Evolutionary conservation across 2,329 filamentous ascomycete species (phyloP).

Genomic region (Ophiostoma perfectum): DNA sequence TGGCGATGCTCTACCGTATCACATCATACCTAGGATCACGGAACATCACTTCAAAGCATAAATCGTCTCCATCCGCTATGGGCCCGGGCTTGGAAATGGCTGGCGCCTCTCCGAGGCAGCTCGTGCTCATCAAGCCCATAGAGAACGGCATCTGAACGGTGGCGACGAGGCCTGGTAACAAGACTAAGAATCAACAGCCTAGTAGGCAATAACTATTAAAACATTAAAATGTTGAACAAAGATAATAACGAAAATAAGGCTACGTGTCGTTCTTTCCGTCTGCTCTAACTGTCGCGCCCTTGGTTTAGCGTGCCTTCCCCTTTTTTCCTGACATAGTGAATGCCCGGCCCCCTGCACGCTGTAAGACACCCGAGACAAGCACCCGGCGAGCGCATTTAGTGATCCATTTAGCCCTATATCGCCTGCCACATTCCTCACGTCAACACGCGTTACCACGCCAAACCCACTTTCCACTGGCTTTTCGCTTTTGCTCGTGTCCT

Average conservation of each 20-base stretch:
- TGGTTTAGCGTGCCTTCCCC: constrained; percentile 11
- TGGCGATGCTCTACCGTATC: no score
- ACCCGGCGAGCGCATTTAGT: no score
- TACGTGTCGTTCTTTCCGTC: constrained; percentile 21
- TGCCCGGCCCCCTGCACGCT: background rate
- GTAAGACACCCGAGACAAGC: background rate
- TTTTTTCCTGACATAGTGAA: background rate
- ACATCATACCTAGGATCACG: no score
- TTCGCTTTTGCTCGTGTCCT: background rate
- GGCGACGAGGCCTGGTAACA: background rate
- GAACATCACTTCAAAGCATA: no score
- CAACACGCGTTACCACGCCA: background rate
- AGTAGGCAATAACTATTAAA: background rate
- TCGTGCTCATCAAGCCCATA: background rate
- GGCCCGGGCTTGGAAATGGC: constrained; percentile 2
- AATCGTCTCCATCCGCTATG: background rate
- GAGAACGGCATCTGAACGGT: background rate
- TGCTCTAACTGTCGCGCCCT: background rate
- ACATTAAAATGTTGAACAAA: background rate
- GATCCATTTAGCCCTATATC: background rate
- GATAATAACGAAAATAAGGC: background rate
- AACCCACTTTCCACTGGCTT: background rate
- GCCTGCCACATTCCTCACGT: constrained; percentile 1
- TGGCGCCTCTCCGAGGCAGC: background rate
- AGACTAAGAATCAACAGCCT: background rate